Base-by-base conservation (phyloP, 139 green algal genomes). In the Micromonas commoda region DNA sequence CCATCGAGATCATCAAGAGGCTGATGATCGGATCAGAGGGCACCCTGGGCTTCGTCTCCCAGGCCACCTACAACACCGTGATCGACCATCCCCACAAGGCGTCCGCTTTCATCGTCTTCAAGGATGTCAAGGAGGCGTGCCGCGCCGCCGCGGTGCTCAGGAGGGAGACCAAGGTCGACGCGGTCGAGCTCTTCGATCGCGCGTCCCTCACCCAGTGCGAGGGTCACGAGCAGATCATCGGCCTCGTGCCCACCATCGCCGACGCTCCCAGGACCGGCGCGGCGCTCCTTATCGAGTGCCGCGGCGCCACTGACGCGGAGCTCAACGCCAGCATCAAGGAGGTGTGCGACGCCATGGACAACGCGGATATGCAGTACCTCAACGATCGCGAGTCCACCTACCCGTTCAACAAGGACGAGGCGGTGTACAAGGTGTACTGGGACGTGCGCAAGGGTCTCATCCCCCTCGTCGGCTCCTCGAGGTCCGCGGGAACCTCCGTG, bases 401-500 rank as follows among this genome's bases (percentile, higher is more conserved):
- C 86, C 85, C 82, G 32, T 98, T 98, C 89, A 86, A 85, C 70
- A 82, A 93, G 67, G 90, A 96, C 35, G 33, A 83, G 33, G 88
- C 89, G 78, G 90, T 90, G 53, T 92, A 87, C 86, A 97, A 94
- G 70, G 84, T 87, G 19, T 96, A 93, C 85, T 98, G 94, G 94
- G 92, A 98, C 83, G 90, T 96, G 77, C 90, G 94, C 74, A 97
- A 96, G 85, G 94, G 94, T 6, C 88, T 98, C 21, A 98, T 98
- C 77, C 94, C 94, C 80, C 95, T 98, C 60, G 94, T 98, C 60
- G 94, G 94, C 52, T 92, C 84, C 9, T 91, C 90, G 0, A 83
- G 94, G n/a, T 92, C 97, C 83, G 80, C 86, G 52, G 86, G 94
- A 64, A 98, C 94, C 0, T 90, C 84, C 54, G 96, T 97, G 92